Evolutionary conservation across 2,329 filamentous ascomycete genomes (phyloP).

Genomic region (Sarocladium strictum): DNA sequence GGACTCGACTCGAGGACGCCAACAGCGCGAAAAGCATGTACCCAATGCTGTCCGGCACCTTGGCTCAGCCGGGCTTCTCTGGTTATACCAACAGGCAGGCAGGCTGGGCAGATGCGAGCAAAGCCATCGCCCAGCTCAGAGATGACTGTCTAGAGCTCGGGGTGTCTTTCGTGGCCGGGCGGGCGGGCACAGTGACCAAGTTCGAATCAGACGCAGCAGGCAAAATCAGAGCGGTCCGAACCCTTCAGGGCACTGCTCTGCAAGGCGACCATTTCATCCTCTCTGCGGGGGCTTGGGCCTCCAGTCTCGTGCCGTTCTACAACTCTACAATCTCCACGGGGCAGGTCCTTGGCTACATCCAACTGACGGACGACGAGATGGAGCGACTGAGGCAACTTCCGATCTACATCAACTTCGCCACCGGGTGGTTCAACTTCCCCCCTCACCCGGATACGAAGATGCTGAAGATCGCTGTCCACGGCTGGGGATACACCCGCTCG

Average conservation of each 20-base stretch:
- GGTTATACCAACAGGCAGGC: slow-evolving; percentile 14
- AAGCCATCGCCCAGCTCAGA: slow-evolving; percentile 14
- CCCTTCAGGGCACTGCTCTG: slow-evolving; percentile 2
- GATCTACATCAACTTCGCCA: slow-evolving; percentile 16
- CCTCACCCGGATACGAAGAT: slow-evolving; percentile 14
- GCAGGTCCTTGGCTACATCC: slow-evolving; percentile 15
- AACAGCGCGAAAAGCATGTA: background rate
- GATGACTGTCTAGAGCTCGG: slow-evolving; percentile 15
- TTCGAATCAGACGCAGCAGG: slow-evolving; percentile 10
- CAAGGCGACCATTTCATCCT: slow-evolving; percentile 14
- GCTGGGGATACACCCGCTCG: slow-evolving; percentile 16
- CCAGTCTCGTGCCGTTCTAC: slow-evolving; percentile 10
- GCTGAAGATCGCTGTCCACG: slow-evolving; percentile 16
- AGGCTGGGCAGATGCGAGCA: slow-evolving; percentile 16
- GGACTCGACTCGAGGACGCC: background rate
- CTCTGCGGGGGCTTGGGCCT: slow-evolving; percentile 14
- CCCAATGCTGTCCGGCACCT: slow-evolving; percentile 7
- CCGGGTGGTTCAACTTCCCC: slow-evolving; percentile 19
- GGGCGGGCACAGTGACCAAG: slow-evolving; percentile 11
- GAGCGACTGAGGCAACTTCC: slow-evolving; percentile 14
- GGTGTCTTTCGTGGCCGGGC: slow-evolving; percentile 14
- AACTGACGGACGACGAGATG: slow-evolving; percentile 14
- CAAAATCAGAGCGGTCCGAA: slow-evolving; percentile 6
- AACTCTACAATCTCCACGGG: slow-evolving; percentile 15
- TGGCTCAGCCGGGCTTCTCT: slow-evolving; percentile 13